phyloP scores from a whole-genome alignment of 2,329 filamentous ascomycete species.

The Colletotrichum cuscutae region DNA sequence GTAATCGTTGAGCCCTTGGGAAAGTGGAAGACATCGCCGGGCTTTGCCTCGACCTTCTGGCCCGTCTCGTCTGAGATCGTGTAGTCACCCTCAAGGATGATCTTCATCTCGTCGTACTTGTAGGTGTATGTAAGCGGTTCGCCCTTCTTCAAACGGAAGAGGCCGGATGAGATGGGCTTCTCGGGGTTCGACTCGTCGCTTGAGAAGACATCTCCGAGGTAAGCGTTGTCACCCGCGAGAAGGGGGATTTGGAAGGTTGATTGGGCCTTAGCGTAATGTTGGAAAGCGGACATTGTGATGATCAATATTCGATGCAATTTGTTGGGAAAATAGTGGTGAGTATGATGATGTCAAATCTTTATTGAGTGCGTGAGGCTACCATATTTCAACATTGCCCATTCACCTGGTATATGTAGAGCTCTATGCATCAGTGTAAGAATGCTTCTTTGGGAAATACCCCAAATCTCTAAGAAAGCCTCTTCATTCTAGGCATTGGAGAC shows the following conservation, averaged over 20 bases:
- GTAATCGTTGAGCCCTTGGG: slow-evolving; percentile 74
- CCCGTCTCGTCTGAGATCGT: slow-evolving; percentile 73
- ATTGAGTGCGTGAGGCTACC: not conserved
- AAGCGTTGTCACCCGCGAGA: slow-evolving; percentile 76
- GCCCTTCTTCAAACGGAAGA: slow-evolving; percentile 76
- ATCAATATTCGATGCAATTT: not conserved
- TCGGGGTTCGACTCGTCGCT: slow-evolving; percentile 65
- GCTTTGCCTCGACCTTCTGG: slow-evolving; percentile 64
- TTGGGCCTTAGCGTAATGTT: slow-evolving; percentile 68
- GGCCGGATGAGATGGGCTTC: slow-evolving; percentile 70
- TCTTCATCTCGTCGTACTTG: slow-evolving; percentile 79
- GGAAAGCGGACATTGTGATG: slow-evolving; percentile 52
- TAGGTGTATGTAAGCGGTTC: slow-evolving; percentile 75
- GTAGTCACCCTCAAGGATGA: slow-evolving; percentile 75
- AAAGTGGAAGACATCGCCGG: slow-evolving; percentile 77
- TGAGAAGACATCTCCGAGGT: slow-evolving; percentile 70
- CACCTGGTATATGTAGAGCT: not conserved
- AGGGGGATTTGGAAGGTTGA: slow-evolving; percentile 70
- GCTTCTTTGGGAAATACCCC: not conserved
- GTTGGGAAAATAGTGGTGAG: not conserved
- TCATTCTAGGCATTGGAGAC: not conserved
- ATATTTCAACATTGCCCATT: not conserved
- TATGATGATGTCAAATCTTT: not conserved
- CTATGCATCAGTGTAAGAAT: not conserved
- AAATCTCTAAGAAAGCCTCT: not conserved